phyloP scores from a whole-genome alignment of 2,329 filamentous ascomycete genomes.

The Echinosphaeria canescens region DNA sequence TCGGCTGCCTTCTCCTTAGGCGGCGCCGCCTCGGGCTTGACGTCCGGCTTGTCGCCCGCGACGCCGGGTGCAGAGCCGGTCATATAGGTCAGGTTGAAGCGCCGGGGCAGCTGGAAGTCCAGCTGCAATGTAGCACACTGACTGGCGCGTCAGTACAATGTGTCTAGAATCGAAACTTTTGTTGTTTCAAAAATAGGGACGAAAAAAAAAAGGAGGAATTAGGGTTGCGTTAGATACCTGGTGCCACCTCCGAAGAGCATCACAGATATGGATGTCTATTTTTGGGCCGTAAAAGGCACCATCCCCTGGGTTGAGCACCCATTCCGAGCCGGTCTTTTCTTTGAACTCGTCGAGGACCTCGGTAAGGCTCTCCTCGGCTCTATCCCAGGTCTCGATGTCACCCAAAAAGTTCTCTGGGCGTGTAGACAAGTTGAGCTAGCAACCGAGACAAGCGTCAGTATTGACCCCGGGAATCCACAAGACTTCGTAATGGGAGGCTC shows the following conservation, averaged over 20 bases:
- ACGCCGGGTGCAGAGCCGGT: conserved; percentile 38
- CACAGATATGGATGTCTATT: conserved; percentile 89
- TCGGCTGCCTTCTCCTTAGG: neutral
- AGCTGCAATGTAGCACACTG: conserved; percentile 91
- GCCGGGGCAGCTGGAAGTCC: conserved; percentile 68
- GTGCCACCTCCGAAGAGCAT: conserved; percentile 51
- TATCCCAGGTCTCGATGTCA: conserved; percentile 70
- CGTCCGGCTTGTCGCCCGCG: neutral
- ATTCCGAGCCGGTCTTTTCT: conserved; percentile 27
- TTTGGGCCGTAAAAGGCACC: conserved; percentile 98
- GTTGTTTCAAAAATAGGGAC: too few species aligned
- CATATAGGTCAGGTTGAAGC: conserved; percentile 77
- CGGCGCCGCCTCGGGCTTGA: conserved; percentile 12
- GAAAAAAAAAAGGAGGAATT: too few species aligned
- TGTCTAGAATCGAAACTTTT: too few species aligned
- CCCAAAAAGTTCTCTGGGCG: conserved; percentile 77
- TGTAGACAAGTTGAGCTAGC: conserved; percentile 87
- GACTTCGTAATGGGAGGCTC: too few species aligned
- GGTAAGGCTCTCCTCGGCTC: conserved; percentile 63
- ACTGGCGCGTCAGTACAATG: conserved; percentile 55
- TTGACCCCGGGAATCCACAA: too few species aligned
- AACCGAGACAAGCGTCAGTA: too few species aligned
- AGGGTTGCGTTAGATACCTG: conserved; percentile 12
- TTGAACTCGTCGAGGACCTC: conserved; percentile 63
- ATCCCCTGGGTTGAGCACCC: conserved; percentile 86